Base-by-base conservation (phyloP, 139 green algal genomes). In the Eudorina sp. region DNA sequence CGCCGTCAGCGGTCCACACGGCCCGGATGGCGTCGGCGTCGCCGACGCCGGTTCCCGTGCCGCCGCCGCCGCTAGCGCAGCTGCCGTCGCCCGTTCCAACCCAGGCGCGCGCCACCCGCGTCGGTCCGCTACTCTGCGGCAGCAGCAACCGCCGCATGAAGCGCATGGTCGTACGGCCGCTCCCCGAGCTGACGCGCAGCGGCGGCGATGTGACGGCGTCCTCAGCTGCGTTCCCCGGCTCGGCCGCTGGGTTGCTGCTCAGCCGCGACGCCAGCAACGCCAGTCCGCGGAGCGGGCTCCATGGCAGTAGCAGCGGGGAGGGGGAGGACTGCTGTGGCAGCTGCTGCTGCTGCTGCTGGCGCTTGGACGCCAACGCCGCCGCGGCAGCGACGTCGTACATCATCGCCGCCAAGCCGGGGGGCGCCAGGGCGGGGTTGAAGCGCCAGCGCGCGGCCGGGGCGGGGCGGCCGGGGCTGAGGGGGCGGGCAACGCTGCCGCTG, bases 361-460 rank as follows among this genome's bases (percentile, higher is more conserved):
- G 41, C 25, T 80, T 40, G 4, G 34, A 51, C 5, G 68, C 25
- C 11, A 43, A 19, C 64, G 53, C 77, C 8, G 36, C 9, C 3
- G 53, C 53, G 38, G 55, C 40, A 13, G 81, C 46, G 2, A 87
- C 58, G 41, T 62, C 81, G n/a, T n/a, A n/a, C n/a, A n/a, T n/a
- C n/a, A n/a, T n/a, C 13, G 19, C 45, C 29, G n/a, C 31, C 55
- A 87, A 45, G 8, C 40, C 45, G 18, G 81, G 62, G 31, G 81
- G 81, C 31, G 43, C 27, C 11, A 87, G 45, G 19, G 45, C 16
- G 19, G 81, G 64, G n/a, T 87, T 78, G 81, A 87, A 87, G 31
- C 45, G 41, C 62, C 64, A 87, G n/a, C 64, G 81, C 21, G 43
- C 29, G 4, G 27, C 40, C 41, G 70, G 6, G 40, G 19, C 62